A percentile compares a stretch with the other conserved stretches of the same genome.
Conservation (phyloP, 1,284 basidiomycete genomes). For the Polyporus tsugae region DNA sequence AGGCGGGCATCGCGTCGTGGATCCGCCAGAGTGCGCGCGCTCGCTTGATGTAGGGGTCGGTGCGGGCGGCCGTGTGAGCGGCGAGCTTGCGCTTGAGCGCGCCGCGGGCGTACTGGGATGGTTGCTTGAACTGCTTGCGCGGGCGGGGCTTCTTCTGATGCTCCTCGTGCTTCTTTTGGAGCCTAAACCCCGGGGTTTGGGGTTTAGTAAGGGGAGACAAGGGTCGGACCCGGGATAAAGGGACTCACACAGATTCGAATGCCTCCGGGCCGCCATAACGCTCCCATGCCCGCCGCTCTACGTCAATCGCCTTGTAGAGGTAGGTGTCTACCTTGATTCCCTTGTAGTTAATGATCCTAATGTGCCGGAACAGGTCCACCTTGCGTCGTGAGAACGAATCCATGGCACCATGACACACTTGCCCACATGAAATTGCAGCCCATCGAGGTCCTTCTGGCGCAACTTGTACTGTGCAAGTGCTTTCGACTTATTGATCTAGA, state of each 20-base stretch:
- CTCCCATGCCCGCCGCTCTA: conserved; percentile 19
- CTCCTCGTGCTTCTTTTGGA: conserved; percentile 13
- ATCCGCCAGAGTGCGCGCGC: conserved; percentile 11
- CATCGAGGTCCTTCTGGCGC: conserved; percentile 17
- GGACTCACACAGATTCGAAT: conserved; percentile 16
- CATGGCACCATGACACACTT: background rate
- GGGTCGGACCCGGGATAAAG: background rate
- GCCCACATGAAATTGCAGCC: background rate
- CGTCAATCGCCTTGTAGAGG: conserved; percentile 14
- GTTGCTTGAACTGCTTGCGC: conserved; percentile 8
- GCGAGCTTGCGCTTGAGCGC: conserved; percentile 12
- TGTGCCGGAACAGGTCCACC: background rate
- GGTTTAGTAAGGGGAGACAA: background rate
- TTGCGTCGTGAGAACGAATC: background rate
- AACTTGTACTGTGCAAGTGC: conserved; percentile 10
- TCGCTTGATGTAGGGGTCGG: conserved; percentile 18
- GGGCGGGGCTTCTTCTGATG: conserved; percentile 13
- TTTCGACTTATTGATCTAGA: conserved; percentile 11
- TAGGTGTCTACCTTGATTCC: background rate
- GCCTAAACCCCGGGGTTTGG: background rate
- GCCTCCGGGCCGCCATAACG: conserved; percentile 17
- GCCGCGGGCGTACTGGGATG: conserved; percentile 6
- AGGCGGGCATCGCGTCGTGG: conserved; percentile 11
- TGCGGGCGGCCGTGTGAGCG: conserved; percentile 3
- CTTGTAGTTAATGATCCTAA: background rate